Base-by-base conservation (phyloP, 306 rosid species). In the Gastrolobium villosum region DNA sequence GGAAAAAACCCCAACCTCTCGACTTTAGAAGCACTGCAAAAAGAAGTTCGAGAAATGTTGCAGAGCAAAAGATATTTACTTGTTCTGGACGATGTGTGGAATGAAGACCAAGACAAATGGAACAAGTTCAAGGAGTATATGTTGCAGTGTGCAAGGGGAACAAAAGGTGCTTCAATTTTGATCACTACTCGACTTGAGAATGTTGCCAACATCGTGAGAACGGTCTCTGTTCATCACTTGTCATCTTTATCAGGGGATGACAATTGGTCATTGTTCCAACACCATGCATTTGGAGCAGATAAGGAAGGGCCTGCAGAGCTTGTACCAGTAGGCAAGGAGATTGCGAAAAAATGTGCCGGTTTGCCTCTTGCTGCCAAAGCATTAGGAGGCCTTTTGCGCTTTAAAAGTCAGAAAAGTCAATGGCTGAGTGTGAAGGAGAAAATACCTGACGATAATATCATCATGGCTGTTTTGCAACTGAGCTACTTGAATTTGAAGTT, bases 41-140 rank as follows among this genome's bases (percentile, higher is more conserved):
- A 5, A 2, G 8, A 11, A 14, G 70, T 31, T 14, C 82, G 32
- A 13, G 60, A 78, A 2, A 2, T 54, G 48, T 34, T 87, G 34
- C 37, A 7, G 1, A 20, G 52, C 10, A 80, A 63, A 32, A 83
- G 40, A 54, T 81, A 63, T 52, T 59, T 81, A 11, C 62, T 84
- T 40, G 80, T 84, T 68, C 70, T 86, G 1, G 87, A 83, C 10
- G 90, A 78, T n/a, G 77, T 87, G 30, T 75, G 88, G 88, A 78
- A 74, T n/a, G 78, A 81, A 5, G 68, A 81, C 14, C 49, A 26
- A 6, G 61, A 9, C 0, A 26, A 59, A 30, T 87, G 86, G 88
- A 67, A 43, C 6, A 7, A 43, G 36, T 13, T 87, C 63, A 87
- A 48, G 26, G 26, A 20, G 40, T 20, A 41, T n/a, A 1, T 10